Base-by-base conservation (phyloP, 2,329 filamentous ascomycete species). In the Fusarium pseudograminearum region DNA sequence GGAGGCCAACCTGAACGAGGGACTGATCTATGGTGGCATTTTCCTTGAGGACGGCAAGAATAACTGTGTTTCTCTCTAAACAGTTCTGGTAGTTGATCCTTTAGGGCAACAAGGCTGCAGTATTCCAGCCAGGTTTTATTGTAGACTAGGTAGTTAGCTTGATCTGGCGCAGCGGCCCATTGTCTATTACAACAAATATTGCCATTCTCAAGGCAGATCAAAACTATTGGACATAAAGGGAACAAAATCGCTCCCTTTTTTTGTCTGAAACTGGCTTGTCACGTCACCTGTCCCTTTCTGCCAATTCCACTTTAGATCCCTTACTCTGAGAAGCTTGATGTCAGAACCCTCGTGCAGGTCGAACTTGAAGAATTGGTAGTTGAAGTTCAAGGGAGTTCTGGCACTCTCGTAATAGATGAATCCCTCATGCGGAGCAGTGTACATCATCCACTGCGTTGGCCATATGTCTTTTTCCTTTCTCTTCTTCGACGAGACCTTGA, bases 21-120 rank as follows among this genome's bases (percentile, higher is more conserved):
- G 85, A 3, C 71, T 87, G 40, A 79, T 86, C 34, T 87, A 81
- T 68, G 83, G 81, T 2, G 84, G 85, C 7, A 81, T 87, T 51
- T 87, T 87, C 73, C 75, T 83, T 58, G 86, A 88, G 77, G 81
- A 86, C 67, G 85, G 80, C 69, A 69, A 78, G 9, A 63, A 73
- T 11, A 77, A 78, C 24, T 83, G 82, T 61, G 66, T 85, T 38
- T 69, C 71, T 33, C 45, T 44, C 15, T 73, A 48, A 15, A 40
- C 14, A 40, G 12, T 40, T 7, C 11, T 22, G 36, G 20, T 28
- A 28, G 3, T 41, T 24, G 40, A 4, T 45, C 34, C 20, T 16
- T 20, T 8, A 15, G 22, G 14, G 15, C 5, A 52, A 18, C 16
- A 18, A 34, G 20, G 20, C 20, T 9, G 28, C 44, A 33, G 11